Base-by-base conservation (phyloP, 2,329 filamentous ascomycete species). In the Teratosphaeria nubilosa region DNA sequence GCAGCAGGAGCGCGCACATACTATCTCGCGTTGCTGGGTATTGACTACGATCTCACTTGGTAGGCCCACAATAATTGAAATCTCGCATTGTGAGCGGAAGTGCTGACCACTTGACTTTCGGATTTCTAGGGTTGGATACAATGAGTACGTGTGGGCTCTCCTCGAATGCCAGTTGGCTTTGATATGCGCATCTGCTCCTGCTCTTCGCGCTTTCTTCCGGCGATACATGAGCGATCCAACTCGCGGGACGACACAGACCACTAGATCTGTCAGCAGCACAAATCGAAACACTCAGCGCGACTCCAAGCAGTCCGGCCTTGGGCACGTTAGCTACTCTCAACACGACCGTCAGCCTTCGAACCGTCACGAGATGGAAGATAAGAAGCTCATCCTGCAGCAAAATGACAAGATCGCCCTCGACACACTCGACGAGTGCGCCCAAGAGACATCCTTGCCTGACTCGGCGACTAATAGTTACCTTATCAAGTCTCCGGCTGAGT, bases 1-100 rank as follows among this genome's bases (percentile, higher is more conserved):
- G 67, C 69, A 13, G 70, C 68, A 31, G 62, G 67, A 25, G 65
- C 68, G 32, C 64, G 72, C n/a, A 72, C 72, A 14, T 61, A 66
- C 34, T 70, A 67, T 56, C 60, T 71, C 5, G 20, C 31, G 14
- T 53, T 56, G 20, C 53, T 70, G 7, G 63, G 58, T 13, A 34
- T 5, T 13, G 41, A 51, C 25, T 56, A 53, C 52, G 54, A 56
- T 34, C 4, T 53, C 27, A 53, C 54, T 2, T 55, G 56, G 56
- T 34, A 41, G 22, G 54, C 16, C 2, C 30, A 30, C 7, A 13
- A n/a, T 3, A 9, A 2, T 30, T 13, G 13, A 11, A 13, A 2
- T 48, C 11, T 55, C 7, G 16, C n/a, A 54, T 16, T 16, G 11
- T 4, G 53, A 55, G 24, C 20, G 24, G n/a, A 31, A 25, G 11